Base-by-base conservation (phyloP, 1,139 yeast species). In the Yamadazyma blattariae region DNA sequence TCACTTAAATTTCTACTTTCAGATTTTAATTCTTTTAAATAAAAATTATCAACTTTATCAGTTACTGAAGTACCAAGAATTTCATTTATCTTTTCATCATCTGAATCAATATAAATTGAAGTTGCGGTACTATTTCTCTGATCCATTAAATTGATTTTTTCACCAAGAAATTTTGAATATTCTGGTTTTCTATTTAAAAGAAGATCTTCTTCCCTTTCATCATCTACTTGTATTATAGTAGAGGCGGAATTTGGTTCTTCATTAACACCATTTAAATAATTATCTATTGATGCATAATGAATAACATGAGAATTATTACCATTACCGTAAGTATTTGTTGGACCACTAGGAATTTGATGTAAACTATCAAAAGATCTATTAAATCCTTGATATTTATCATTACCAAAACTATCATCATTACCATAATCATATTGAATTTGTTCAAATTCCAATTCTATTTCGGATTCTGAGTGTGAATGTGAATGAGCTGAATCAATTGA, bases 51-150 rank as follows among this genome's bases (percentile, higher is more conserved):
- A 10, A 24, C 21, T 9, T 11, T 24, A 5, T 22, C 23, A 25
- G 27, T 24, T 3, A 29, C 18, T 15, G 33, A 17, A 4, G 4
- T 16, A 3, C 21, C 27, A 38, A 42, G 30, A 2, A 44, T 42
- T 20, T 38, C 39, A 11, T 39, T 20, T 17, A 42, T 40, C 27
- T 34, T 24, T 10, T 37, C 38, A 4, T 43, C 39, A 27, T 43
- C 45, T 6, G 36, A 26, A 14, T 34, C 42, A 8, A 27, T 20
- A 12, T 39, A 27, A 7, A 27, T 23, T n/a, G 38, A 35, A 23
- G 28, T 30, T 9, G 18, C 31, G 5, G 29, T 22, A 21, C 29
- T 35, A 4, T 29, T 25, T 21, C 22, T 17, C 5, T 9, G n/a
- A 9, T 10, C 12, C 5, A 16, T 14, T 23, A 23, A 4, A 23